Evolutionary conservation across 352 stramenopile species (phyloP), one percentile per base, ranked within the genome.

Genomic region (Stephanocyclus meneghinianus): DNA sequence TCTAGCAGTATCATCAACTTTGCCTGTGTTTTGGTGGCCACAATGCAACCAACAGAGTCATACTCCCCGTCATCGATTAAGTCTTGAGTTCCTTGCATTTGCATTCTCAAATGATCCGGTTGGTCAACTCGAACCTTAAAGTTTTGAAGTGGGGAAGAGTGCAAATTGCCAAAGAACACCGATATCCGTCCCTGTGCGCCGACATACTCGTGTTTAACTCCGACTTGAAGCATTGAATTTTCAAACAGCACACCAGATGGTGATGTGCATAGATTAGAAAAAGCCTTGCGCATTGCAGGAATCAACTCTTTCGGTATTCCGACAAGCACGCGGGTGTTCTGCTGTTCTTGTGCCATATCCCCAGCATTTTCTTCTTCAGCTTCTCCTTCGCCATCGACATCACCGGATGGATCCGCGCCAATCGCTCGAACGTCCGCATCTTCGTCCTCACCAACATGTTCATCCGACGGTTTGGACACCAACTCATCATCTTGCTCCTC

Each of bases 111-210:
- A 85, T 94, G 89, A 76, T 91, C 83, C 16, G 72, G 75, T 53
- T 92, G 81, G 75, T 92, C 86, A 35, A 98, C 78, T 72, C 90
- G 86, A 8, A 95, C 87, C 9, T 91, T 91, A 83, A 98, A 97
- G 56, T 96, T 85, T 16, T 81, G 86, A 51, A 98, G 80, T 10
- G 89, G 84, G 35, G 93, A 89, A 42, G 81, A 87, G 65, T 90
- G 90, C 74, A 98, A 96, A 89, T 98, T 98, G 73, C 95, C 95
- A 78, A 97, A 98, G 84, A 98, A 98, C 18, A 99, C 84, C n/a
- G 94, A 96, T 76, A 99, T 91, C 48, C 94, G 90, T 18, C 95
- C 96, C 76, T 97, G 94, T 9, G 94, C 94, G n/a, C 94, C 94
- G 35, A 96, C 93, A 81, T 98, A 98, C 81, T 98, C 93, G 72